Conservation (phyloP, 2,329 filamentous ascomycete genomes). For the Calonectria honghensis region DNA sequence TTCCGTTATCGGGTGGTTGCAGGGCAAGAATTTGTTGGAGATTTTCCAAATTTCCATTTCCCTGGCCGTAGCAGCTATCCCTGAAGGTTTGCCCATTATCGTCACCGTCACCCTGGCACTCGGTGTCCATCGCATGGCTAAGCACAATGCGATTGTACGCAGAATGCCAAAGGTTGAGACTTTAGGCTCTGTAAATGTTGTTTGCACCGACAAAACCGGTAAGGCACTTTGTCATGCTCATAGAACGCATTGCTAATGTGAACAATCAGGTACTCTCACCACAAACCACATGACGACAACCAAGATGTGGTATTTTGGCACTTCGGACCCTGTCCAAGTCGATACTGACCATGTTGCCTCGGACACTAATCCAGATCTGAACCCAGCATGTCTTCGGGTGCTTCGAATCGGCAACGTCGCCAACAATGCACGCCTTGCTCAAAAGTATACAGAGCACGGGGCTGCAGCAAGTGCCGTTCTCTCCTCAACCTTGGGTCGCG, state of each 20-base stretch:
- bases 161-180: slow-evolving; percentile 98
- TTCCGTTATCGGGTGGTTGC: slow-evolving; percentile 90
- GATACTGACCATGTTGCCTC: slow-evolving; percentile 72
- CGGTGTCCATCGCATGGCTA: slow-evolving; percentile 97
- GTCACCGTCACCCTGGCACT: slow-evolving; percentile 97
- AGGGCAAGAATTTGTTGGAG: slow-evolving; percentile 91
- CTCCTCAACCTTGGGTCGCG: slow-evolving; percentile 84
- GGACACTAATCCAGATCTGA: slow-evolving; percentile 73
- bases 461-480: slow-evolving; percentile 84
- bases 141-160: slow-evolving; percentile 94
- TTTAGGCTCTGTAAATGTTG: slow-evolving; percentile 98
- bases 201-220: slow-evolving; percentile 98
- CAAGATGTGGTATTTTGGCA: slow-evolving; percentile 96
- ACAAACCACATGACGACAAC: slow-evolving; percentile 99
- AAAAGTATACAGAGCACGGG: slow-evolving; percentile 80
- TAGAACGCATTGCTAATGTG: slow-evolving; percentile 42
- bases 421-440: slow-evolving; percentile 91
- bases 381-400: slow-evolving; percentile 85
- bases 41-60: slow-evolving; percentile 99
- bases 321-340: slow-evolving; percentile 70
- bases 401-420: slow-evolving; percentile 96
- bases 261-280: slow-evolving; percentile 84
- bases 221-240: slow-evolving; percentile 45
- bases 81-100: slow-evolving; percentile 97
- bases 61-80: slow-evolving; percentile 95